Percentiles rank a stretch among this genome's conserved stretches.
Conservation (phyloP, 23 red algal genomes). For the Cyanidioschyzon merolae region DNA sequence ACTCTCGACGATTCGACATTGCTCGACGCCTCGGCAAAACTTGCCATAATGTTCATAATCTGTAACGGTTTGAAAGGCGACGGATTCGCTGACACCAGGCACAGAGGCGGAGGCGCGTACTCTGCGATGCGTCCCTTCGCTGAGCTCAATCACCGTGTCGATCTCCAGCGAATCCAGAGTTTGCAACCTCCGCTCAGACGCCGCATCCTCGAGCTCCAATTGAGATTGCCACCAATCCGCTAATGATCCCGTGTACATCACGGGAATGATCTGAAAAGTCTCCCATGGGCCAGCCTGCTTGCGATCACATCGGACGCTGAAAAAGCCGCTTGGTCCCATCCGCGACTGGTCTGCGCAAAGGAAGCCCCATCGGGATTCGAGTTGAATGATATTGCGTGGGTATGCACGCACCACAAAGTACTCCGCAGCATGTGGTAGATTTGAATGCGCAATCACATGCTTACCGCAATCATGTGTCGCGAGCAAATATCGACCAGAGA, state of each 20-base stretch:
- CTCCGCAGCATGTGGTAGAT: not conserved
- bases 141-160: not conserved
- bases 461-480: conserved; percentile 1
- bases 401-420: not conserved
- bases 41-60: not conserved
- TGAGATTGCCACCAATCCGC: not conserved
- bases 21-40: not conserved
- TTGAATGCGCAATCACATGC: not conserved
- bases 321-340: not conserved
- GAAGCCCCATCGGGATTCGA: conserved; percentile 1
- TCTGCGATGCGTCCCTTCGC: not conserved
- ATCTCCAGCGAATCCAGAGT: not conserved
- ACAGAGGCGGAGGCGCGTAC: not conserved
- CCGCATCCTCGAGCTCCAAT: not conserved
- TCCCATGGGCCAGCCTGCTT: not conserved
- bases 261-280: not conserved
- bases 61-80: not conserved
- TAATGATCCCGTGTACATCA: not conserved
- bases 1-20: not conserved
- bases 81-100: not conserved
- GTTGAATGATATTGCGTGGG: not conserved
- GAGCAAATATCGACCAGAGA: not conserved
- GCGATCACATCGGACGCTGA: not conserved
- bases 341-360: not conserved
- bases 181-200: not conserved